Evolutionary conservation across 768 basidiomycete genomes (phyloP), one percentile per base, ranked within the genome.

Genomic region (Nidularia pulvinata): DNA sequence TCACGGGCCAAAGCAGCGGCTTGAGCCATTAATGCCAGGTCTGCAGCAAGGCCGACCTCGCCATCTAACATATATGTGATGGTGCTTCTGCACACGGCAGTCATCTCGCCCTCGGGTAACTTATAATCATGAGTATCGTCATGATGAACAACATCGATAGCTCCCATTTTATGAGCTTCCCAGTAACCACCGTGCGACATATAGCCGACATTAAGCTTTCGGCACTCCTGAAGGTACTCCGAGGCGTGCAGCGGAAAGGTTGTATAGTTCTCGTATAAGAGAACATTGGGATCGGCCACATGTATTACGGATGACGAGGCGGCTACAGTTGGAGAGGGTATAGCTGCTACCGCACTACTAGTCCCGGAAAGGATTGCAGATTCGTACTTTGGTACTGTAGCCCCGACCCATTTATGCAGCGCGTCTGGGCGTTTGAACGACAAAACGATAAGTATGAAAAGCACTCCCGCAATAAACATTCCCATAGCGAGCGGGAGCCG

Each of bases 31-130:
- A 88, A 61, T 1, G 83, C 85, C 58, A 90, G 65, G 59, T 90
- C 88, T 37, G 82, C 81, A 19, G 79, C 63, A n/a, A 90, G 69
- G 33, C 87, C 88, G 10, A 85, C 83, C 48, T 77, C 69, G 2
- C 86, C 86, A 59, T 85, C 85, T 47, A 89, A 68, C 80, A 87
- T 77, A 60, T 90, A 90, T 2, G 87, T 89, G 57, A 89, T 81
- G 0, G 84, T 85, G 55, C 78, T 84, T n/a, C 65, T 69, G 67
- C 88, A 89, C 33, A 79, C 61, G 42, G 54, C 51, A 47, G 62
- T 53, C 47, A 49, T 30, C 48, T 63, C 60, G 16, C 61, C 64
- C 14, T 64, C 56, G 4, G 60, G 52, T 47, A 54, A 32, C 22
- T 9, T 16, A 48, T 65, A 58, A 53, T 64, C 56, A 19, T 62